These are phyloP conservation scores for Nidularia pulvinata DNA, from an alignment of 768 basidiomycete species.

Conservation along the genomic window DNA sequence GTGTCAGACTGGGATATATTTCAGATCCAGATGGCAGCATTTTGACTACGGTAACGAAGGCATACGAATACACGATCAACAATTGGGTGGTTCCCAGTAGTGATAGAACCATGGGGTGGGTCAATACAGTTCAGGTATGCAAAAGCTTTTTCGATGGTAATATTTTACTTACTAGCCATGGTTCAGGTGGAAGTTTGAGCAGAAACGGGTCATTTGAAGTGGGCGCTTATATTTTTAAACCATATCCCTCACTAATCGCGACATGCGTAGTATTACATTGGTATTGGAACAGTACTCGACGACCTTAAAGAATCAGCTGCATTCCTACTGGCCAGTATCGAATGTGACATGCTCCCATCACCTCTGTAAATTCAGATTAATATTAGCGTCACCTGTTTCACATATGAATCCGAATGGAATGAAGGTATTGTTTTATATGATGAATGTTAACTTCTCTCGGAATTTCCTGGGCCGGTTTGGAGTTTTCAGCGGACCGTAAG, in stretches of 20 bases:
- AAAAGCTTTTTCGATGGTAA: neutral
- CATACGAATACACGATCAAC: constrained; percentile 34
- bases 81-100: constrained; percentile 37
- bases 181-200: constrained; percentile 36
- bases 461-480: too few relatives aligned
- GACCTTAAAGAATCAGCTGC: constrained; percentile 45
- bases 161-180: neutral
- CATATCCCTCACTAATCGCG: neutral
- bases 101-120: constrained; percentile 44
- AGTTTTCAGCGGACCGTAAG: too few relatives aligned
- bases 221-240: constrained; percentile 4
- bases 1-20: constrained; percentile 36
- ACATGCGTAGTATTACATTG: constrained; percentile 37
- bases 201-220: constrained; percentile 34
- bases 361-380: too few relatives aligned
- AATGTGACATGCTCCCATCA: constrained; percentile 21
- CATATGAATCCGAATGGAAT: too few relatives aligned
- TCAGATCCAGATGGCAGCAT: constrained; percentile 34
- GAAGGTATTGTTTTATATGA: too few relatives aligned
- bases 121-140: constrained; percentile 40
- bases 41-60: constrained; percentile 30
- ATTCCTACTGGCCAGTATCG: constrained; percentile 43
- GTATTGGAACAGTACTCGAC: constrained; percentile 30
- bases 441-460: too few relatives aligned
- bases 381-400: too few relatives aligned